phyloP scores from a whole-genome alignment of 78 protist species.

The Cavenderia fasciculata region DNA sequence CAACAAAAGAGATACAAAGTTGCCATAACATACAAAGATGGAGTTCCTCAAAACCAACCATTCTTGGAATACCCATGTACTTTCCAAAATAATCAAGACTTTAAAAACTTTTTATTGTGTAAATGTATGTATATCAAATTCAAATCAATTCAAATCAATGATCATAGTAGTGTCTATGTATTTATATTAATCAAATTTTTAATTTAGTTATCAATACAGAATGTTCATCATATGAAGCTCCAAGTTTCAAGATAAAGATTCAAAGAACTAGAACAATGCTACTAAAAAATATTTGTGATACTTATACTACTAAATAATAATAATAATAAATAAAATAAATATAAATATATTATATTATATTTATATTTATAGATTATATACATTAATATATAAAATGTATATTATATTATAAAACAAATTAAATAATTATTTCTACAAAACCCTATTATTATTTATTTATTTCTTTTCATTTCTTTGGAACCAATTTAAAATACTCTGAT shows the following conservation, averaged over 20 bases:
- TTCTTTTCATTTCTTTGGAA: background rate
- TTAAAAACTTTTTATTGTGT: conserved; percentile 48
- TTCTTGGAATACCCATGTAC: conserved; percentile 17
- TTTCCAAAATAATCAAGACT: conserved; percentile 31
- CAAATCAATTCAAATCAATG: background rate
- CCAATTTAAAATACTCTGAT: background rate
- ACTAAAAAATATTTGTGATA: conserved; percentile 34
- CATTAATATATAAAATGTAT: too few species aligned
- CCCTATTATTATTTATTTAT: too few species aligned
- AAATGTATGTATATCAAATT: conserved; percentile 27
- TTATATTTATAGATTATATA: too few species aligned
- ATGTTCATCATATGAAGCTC: conserved; percentile 68
- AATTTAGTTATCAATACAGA: conserved; percentile 58
- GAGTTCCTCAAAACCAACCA: conserved; percentile 18
- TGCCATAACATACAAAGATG: conserved; percentile 54
- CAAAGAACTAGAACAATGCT: conserved; percentile 67
- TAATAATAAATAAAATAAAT: too few species aligned
- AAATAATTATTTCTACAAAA: too few species aligned
- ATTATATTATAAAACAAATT: too few species aligned
- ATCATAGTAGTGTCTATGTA: background rate
- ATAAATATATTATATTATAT: too few species aligned
- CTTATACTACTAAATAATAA: conserved; percentile 22
- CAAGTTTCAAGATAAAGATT: conserved; percentile 74
- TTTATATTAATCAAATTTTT: background rate
- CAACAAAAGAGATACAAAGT: conserved; percentile 19